phyloP scores from a whole-genome alignment of 108 stramenopile species.

The Stephanodiscus triporus region DNA sequence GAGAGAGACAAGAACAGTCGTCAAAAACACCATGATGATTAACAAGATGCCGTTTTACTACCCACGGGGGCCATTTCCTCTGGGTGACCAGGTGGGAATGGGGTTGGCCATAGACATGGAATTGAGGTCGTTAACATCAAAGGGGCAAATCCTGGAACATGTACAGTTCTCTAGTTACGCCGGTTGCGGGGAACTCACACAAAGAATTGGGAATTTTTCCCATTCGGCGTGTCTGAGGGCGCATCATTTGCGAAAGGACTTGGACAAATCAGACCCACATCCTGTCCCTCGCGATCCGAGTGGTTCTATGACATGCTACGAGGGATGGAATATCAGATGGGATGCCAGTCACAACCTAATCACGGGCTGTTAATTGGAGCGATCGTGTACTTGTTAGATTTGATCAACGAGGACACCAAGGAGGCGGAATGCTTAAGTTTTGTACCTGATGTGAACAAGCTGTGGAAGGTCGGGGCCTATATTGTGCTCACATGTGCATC shows the following conservation, averaged over 20 bases:
- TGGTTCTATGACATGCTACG: not conserved
- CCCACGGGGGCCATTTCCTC: constrained; percentile 7
- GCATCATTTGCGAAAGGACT: too few species aligned
- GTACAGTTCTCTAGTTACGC: constrained; percentile 23
- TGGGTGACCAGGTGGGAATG: too few species aligned
- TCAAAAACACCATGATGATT: not conserved
- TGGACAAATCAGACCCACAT: not conserved
- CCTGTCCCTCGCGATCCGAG: not conserved
- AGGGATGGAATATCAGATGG: not conserved
- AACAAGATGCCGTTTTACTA: not conserved
- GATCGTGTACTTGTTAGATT: not conserved
- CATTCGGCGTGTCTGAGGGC: too few species aligned
- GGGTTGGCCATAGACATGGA: too few species aligned
- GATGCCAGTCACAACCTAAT: not conserved
- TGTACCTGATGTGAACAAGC: not conserved
- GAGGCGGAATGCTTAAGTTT: not conserved
- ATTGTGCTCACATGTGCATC: not conserved
- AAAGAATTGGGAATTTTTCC: too few species aligned
- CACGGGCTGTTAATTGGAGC: not conserved
- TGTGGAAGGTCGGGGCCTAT: not conserved
- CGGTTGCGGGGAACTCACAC: constrained; percentile 1
- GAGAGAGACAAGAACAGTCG: not conserved
- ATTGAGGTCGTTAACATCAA: not conserved
- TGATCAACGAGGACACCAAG: not conserved
- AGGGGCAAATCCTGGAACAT: constrained; percentile 12